Evolutionary conservation across 2,329 filamentous ascomycete species (phyloP).

Genomic region (Biscogniauxia sp.): DNA sequence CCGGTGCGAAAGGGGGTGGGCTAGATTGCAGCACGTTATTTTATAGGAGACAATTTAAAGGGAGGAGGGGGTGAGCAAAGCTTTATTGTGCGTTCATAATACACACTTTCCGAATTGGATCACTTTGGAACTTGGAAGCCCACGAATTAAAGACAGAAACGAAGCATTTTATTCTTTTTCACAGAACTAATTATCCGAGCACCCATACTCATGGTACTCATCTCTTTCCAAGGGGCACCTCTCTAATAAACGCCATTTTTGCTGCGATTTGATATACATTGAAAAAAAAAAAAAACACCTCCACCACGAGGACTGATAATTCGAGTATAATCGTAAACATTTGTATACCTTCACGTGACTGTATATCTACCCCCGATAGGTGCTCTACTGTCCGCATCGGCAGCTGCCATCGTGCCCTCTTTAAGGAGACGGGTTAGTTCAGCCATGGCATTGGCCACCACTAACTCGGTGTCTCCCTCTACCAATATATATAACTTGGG

Average conservation of each 20-base stretch:
- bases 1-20: not conserved
- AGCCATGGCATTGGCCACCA: slow-evolving; percentile 85
- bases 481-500: slow-evolving; percentile 98
- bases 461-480: slow-evolving; percentile 92
- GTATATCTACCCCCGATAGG: slow-evolving; percentile 82
- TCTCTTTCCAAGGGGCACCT: not conserved
- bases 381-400: slow-evolving; percentile 78
- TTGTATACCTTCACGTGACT: slow-evolving; percentile 59
- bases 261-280: slow-evolving; percentile 1
- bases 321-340: not conserved
- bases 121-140: not conserved
- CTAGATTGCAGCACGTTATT: not conserved
- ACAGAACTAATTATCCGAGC: not conserved
- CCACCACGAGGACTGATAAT: not conserved
- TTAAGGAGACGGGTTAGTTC: slow-evolving; percentile 85
- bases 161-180: not conserved
- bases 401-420: slow-evolving; percentile 86
- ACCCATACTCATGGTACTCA: not conserved
- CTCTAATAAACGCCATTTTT: slow-evolving; percentile 9
- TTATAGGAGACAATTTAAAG: not conserved
- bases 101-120: not conserved
- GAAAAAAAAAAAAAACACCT: too few relatives aligned
- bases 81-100: not conserved
- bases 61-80: not conserved
- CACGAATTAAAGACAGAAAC: not conserved